A percentile compares a stretch with the other conserved stretches of the same genome.
These are phyloP conservation scores for Alternaria triticimaculans DNA, from an alignment of 2,329 filamentous ascomycete genomes.

Conservation along the genomic window DNA sequence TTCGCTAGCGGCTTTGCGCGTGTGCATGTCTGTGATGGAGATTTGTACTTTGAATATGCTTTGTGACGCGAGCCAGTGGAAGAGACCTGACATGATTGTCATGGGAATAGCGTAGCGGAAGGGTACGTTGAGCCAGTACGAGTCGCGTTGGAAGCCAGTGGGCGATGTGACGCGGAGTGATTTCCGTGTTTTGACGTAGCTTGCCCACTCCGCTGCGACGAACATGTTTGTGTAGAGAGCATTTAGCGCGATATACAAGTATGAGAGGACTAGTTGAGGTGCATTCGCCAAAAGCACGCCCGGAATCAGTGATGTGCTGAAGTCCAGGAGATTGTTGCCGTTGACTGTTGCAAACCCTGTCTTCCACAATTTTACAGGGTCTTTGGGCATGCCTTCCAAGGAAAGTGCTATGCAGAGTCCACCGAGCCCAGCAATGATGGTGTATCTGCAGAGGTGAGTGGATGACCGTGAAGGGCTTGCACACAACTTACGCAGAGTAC, in stretches of 20 bases:
- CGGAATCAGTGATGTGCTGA: constrained; percentile 5
- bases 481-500: not conserved
- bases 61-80: constrained; percentile 56
- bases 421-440: not conserved
- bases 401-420: constrained; percentile 2
- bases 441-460: not conserved
- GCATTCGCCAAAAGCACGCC: constrained; percentile 53
- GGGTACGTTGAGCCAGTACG: constrained; percentile 53
- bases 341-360: constrained; percentile 18
- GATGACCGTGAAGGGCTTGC: not conserved
- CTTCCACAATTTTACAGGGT: constrained; percentile 11
- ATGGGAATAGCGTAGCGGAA: constrained; percentile 50
- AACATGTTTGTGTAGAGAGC: constrained; percentile 57
- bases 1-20: not conserved
- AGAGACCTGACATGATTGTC: constrained; percentile 33
- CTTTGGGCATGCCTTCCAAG: constrained; percentile 11
- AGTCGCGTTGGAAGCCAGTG: constrained; percentile 45
- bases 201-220: constrained; percentile 56
- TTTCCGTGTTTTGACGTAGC: constrained; percentile 45
- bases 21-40: not conserved
- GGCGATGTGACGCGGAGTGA: constrained; percentile 49
- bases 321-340: constrained; percentile 16
- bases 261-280: constrained; percentile 55
- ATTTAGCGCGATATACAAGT: constrained; percentile 57
- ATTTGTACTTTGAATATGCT: constrained; percentile 49